Percentiles rank a stretch among this genome's conserved stretches.
phyloP scores from a whole-genome alignment of 2,329 filamentous ascomycete species.

The Claviceps sorghi region DNA sequence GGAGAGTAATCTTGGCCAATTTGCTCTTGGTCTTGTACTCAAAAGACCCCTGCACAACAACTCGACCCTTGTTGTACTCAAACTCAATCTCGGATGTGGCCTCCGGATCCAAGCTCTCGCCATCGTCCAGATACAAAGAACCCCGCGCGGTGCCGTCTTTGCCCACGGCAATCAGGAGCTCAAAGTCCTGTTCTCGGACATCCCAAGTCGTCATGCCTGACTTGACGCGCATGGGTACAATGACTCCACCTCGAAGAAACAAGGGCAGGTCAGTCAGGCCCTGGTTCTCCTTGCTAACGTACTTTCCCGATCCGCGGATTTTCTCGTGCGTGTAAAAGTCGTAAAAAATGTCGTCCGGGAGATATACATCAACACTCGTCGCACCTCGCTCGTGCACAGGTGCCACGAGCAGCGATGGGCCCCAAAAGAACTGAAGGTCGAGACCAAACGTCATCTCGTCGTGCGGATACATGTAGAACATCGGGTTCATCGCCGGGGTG shows the following conservation, averaged over 20 bases:
- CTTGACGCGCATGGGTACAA: slow-evolving; percentile 42
- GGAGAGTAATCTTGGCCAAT: slow-evolving; percentile 3
- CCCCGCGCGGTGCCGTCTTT: slow-evolving; percentile 48
- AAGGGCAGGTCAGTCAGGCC: slow-evolving; percentile 40
- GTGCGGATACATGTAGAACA: slow-evolving; percentile 54
- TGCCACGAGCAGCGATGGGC: slow-evolving; percentile 27
- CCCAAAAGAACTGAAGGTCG: slow-evolving; percentile 34
- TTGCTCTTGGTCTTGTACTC: slow-evolving; percentile 1
- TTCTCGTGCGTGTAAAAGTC: slow-evolving; percentile 30
- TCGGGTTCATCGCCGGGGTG: slow-evolving; percentile 48
- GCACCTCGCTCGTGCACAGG: slow-evolving; percentile 28
- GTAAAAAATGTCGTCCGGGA: slow-evolving; percentile 32
- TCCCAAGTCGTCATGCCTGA: slow-evolving; percentile 47
- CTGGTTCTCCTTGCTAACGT: slow-evolving; percentile 19
- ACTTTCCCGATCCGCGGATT: slow-evolving; percentile 23
- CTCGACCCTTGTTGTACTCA: slow-evolving; percentile 34
- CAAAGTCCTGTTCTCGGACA: slow-evolving; percentile 49
- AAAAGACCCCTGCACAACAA: slow-evolving; percentile 25
- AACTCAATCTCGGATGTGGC: slow-evolving; percentile 25
- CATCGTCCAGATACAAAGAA: slow-evolving; percentile 60
- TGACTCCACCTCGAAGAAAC: slow-evolving; percentile 46
- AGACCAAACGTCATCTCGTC: slow-evolving; percentile 26
- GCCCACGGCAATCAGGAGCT: slow-evolving; percentile 51
- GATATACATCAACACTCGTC: slow-evolving; percentile 27
- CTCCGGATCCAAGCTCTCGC: slow-evolving; percentile 36